Evolutionary conservation across 1,284 basidiomycete genomes (phyloP).

Genomic region (Cutaneotrichosporon cutaneum): DNA sequence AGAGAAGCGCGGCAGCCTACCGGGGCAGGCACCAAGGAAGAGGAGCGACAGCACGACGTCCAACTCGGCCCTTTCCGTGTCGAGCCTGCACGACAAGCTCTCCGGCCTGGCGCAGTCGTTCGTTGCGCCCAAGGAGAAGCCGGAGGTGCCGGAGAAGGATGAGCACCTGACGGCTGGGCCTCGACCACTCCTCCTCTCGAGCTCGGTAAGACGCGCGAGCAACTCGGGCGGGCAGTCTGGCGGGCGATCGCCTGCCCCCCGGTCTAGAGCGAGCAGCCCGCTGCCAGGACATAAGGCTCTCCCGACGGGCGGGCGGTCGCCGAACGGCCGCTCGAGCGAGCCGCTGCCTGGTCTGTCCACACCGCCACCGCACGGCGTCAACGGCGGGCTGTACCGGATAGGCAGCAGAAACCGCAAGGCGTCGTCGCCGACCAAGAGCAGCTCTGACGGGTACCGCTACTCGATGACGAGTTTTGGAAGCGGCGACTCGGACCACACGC

Average conservation of each 20-base stretch:
- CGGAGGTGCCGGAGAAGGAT: constrained; percentile 8
- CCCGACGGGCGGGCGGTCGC: background rate
- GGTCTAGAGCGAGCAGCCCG: constrained; percentile 9
- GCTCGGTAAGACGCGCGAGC: constrained; percentile 27
- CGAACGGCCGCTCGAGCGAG: constrained; percentile 22
- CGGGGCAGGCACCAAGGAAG: background rate
- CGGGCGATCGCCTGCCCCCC: background rate
- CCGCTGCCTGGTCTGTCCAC: constrained; percentile 19
- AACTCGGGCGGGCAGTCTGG: constrained; percentile 12
- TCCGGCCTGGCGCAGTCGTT: constrained; percentile 20
- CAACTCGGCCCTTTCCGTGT: constrained; percentile 23
- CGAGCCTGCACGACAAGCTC: constrained; percentile 30
- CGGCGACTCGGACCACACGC: constrained; percentile 1
- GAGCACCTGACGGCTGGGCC: constrained; percentile 23
- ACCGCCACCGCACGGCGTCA: constrained; percentile 14
- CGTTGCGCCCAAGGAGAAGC: constrained; percentile 5
- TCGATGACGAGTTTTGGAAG: constrained; percentile 5
- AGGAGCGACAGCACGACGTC: constrained; percentile 25
- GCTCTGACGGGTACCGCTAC: constrained; percentile 1
- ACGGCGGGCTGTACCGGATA: constrained; percentile 22
- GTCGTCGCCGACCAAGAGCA: constrained; percentile 4
- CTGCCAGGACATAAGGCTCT: constrained; percentile 9
- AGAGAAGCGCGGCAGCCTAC: constrained; percentile 6
- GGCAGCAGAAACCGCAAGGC: constrained; percentile 13
- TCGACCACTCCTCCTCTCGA: constrained; percentile 33